These are phyloP conservation scores for Tetracentron sinense DNA, from an alignment of 164 flowering plant species.

Conservation along the genomic window DNA sequence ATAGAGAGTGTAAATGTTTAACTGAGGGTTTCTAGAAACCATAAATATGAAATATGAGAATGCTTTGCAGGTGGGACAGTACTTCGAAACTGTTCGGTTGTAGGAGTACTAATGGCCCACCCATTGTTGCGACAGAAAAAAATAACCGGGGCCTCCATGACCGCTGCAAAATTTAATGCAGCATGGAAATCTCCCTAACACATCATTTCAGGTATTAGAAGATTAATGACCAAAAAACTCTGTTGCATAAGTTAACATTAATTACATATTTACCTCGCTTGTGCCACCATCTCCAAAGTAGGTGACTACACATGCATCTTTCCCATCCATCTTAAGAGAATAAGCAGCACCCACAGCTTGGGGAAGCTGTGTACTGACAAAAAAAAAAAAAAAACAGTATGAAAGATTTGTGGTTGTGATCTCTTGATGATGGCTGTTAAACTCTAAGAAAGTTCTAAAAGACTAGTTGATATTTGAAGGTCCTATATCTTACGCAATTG, in stretches of 20 bases:
- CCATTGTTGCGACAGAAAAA: constrained; percentile 97
- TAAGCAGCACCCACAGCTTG: constrained; percentile 98
- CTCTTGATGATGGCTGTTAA: neutral
- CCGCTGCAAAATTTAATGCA: constrained; percentile 90
- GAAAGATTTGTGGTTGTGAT: neutral
- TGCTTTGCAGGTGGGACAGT: constrained; percentile 8
- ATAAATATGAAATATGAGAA: neutral
- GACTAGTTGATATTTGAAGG: neutral
- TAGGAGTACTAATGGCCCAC: constrained; percentile 95
- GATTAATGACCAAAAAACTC: constrained; percentile 3
- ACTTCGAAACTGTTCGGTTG: constrained; percentile 92
- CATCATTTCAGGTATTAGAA: constrained; percentile 20
- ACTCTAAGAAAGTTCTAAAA: neutral
- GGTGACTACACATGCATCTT: constrained; percentile 79
- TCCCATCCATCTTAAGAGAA: constrained; percentile 89
- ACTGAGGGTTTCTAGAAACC: neutral
- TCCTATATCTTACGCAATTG: constrained; percentile 67
- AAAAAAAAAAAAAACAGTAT: neutral
- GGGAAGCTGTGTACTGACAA: constrained; percentile 77
- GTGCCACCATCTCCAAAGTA: constrained; percentile 91
- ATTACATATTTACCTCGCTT: constrained; percentile 65
- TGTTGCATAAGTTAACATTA: neutral
- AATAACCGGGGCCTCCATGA: constrained; percentile 78
- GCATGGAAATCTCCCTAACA: constrained; percentile 98
- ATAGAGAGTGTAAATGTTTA: constrained; percentile 3